A percentile compares a stretch with the other conserved stretches of the same genome.
These are phyloP conservation scores for Tuber melanosporum DNA, from an alignment of 495 filamentous ascomycete species.

Conservation along the genomic window DNA sequence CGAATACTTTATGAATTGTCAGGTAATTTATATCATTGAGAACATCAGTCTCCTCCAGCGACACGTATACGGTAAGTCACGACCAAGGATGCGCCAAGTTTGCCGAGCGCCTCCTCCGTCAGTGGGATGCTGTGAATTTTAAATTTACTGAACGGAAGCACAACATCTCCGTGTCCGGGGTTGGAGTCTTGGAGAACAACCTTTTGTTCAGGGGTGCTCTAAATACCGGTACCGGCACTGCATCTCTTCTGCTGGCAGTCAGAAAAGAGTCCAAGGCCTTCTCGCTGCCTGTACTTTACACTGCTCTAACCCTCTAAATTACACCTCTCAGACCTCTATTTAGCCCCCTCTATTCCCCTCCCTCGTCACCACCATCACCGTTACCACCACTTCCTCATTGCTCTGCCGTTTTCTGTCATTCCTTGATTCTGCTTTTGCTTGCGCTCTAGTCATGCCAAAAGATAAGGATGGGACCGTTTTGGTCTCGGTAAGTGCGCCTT, in stretches of 20 bases:
- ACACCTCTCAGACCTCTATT: slow-evolving; percentile 1
- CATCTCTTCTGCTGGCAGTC: neutral
- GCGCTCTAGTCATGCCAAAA: slow-evolving; percentile 57
- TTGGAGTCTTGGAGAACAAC: neutral
- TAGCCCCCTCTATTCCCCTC: neutral
- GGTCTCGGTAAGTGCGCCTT: slow-evolving; percentile 53
- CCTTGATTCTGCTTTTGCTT: slow-evolving; percentile 5
- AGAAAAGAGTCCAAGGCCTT: neutral
- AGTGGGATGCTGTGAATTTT: neutral
- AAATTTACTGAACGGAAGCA: neutral
- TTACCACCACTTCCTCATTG: neutral
- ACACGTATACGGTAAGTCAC: neutral
- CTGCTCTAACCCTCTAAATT: neutral
- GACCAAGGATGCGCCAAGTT: neutral
- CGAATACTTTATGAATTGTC: too few species aligned
- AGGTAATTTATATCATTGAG: neutral
- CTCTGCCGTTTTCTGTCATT: slow-evolving; percentile 14
- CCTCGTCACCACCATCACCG: neutral
- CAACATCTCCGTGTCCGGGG: neutral
- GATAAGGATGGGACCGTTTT: slow-evolving; percentile 86
- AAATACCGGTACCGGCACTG: neutral
- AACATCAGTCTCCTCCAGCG: neutral
- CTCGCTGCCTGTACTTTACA: neutral
- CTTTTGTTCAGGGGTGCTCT: neutral
- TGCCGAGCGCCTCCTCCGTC: slow-evolving; percentile 1